These are phyloP conservation scores for Aureobasidium sp. DNA, from an alignment of 2,329 filamentous ascomycete genomes.

Conservation along the genomic window DNA sequence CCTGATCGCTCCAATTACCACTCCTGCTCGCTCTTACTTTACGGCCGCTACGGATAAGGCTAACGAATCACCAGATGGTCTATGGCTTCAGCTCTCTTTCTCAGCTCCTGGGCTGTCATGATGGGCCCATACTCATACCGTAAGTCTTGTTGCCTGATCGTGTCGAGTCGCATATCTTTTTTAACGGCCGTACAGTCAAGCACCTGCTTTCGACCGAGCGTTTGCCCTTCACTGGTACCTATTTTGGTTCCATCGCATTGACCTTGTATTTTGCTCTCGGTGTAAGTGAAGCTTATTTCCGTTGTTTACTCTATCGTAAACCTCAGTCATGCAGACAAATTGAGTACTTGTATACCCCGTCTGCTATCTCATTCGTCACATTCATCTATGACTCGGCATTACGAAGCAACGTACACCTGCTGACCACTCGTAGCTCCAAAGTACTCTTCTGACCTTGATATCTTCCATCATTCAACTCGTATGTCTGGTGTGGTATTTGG, in stretches of 20 bases:
- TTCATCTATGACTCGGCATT: not conserved
- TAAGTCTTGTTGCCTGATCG: slow-evolving; percentile 26
- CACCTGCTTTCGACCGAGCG: slow-evolving; percentile 80
- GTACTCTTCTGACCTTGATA: slow-evolving; percentile 75
- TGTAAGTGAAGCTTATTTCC: slow-evolving; percentile 52
- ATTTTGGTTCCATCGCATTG: slow-evolving; percentile 86
- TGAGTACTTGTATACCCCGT: slow-evolving; percentile 1
- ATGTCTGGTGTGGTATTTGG: slow-evolving; percentile 82
- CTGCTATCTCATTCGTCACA: not conserved
- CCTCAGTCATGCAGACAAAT: slow-evolving; percentile 3
- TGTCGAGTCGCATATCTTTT: not conserved
- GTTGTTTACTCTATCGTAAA: slow-evolving; percentile 12
- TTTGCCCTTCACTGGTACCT: slow-evolving; percentile 86
- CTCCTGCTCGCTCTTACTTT: slow-evolving; percentile 16
- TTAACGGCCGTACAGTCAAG: slow-evolving; percentile 41
- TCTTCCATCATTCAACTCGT: slow-evolving; percentile 77
- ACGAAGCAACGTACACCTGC: slow-evolving; percentile 18
- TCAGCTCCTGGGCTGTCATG: slow-evolving; percentile 86
- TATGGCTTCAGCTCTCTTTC: slow-evolving; percentile 81
- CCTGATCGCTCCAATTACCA: slow-evolving; percentile 5
- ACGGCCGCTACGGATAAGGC: slow-evolving; percentile 21
- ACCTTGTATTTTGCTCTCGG: slow-evolving; percentile 90
- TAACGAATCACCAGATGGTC: slow-evolving; percentile 68
- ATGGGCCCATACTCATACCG: slow-evolving; percentile 82
- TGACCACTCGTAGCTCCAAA: slow-evolving; percentile 60